Evolutionary conservation across 305 asterid species (phyloP).

Genomic region (Ilex paraguariensis): DNA sequence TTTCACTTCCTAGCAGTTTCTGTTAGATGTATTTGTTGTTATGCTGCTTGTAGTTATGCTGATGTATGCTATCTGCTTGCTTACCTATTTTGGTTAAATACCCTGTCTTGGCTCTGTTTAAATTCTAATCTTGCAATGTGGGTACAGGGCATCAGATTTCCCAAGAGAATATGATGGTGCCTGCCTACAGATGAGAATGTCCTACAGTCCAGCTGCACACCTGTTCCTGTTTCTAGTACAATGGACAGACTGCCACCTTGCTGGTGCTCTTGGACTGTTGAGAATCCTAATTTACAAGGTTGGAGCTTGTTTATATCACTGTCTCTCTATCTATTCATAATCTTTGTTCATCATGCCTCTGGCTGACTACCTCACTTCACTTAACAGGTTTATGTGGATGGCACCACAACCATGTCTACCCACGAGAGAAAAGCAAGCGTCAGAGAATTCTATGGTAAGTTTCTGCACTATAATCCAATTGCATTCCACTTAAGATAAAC

Average conservation of each 20-base stretch:
- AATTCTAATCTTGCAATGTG: slow-evolving; percentile 17
- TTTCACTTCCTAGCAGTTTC: too few relatives aligned
- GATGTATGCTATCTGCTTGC: not conserved
- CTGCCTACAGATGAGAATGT: slow-evolving; percentile 90
- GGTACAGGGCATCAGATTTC: slow-evolving; percentile 79
- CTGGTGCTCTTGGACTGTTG: slow-evolving; percentile 90
- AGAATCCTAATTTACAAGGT: slow-evolving; percentile 90
- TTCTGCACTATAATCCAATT: not conserved
- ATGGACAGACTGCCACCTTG: slow-evolving; percentile 94
- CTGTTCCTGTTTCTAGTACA: slow-evolving; percentile 83
- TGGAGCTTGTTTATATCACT: not conserved
- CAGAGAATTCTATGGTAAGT: slow-evolving; percentile 87
- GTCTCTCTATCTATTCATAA: not conserved
- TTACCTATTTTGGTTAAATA: slow-evolving; percentile 1
- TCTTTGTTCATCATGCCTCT: not conserved
- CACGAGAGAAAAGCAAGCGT: slow-evolving; percentile 96
- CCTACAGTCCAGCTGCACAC: slow-evolving; percentile 92
- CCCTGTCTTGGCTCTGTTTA: slow-evolving; percentile 2
- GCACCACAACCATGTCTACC: slow-evolving; percentile 91
- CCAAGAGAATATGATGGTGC: slow-evolving; percentile 87
- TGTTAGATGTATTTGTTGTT: too few relatives aligned
- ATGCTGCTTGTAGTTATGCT: too few relatives aligned
- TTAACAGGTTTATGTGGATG: slow-evolving; percentile 83
- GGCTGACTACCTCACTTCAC: too few relatives aligned
- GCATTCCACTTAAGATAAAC: too few relatives aligned